phyloP scores from a whole-genome alignment of 108 stramenopile species.

The Pseudonitzschia multiseries region DNA sequence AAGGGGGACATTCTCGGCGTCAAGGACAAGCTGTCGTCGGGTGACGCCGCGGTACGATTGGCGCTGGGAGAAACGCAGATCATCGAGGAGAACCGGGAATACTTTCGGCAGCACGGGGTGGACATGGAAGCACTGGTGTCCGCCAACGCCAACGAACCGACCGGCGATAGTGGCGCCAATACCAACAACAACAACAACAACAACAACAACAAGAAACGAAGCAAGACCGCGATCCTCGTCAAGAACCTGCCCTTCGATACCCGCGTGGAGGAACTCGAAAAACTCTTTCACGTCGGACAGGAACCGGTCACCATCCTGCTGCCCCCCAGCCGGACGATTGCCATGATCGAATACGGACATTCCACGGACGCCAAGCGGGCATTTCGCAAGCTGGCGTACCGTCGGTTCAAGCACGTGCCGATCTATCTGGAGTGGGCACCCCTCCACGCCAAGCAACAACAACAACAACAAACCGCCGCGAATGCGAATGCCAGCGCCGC shows the following conservation, averaged over 20 bases:
- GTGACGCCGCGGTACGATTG: constrained; percentile 91
- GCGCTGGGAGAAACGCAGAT: constrained; percentile 96
- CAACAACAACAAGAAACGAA: constrained; percentile 48
- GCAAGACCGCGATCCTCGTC: constrained; percentile 86
- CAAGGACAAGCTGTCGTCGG: constrained; percentile 82
- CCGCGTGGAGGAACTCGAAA: constrained; percentile 76
- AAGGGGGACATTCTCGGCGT: constrained; percentile 92
- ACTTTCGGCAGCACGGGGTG: constrained; percentile 87
- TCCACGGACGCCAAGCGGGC: constrained; percentile 87
- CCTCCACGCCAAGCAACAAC: constrained; percentile 34
- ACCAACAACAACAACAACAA: not conserved
- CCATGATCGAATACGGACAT: constrained; percentile 90
- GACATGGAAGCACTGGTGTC: constrained; percentile 86
- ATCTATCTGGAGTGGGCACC: constrained; percentile 99
- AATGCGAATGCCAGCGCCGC: not conserved
- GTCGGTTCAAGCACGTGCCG: constrained; percentile 92
- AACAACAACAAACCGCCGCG: not conserved
- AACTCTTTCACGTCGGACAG: constrained; percentile 84
- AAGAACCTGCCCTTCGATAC: constrained; percentile 96
- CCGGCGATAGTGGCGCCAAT: no score
- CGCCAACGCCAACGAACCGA: constrained; percentile 20
- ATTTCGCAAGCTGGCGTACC: constrained; percentile 92
- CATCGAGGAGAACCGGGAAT: constrained; percentile 91
- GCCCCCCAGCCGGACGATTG: constrained; percentile 88
- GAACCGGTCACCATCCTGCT: constrained; percentile 65